These are phyloP conservation scores for Monilinia laxa DNA, from an alignment of 2,329 filamentous ascomycete species.

Conservation along the genomic window DNA sequence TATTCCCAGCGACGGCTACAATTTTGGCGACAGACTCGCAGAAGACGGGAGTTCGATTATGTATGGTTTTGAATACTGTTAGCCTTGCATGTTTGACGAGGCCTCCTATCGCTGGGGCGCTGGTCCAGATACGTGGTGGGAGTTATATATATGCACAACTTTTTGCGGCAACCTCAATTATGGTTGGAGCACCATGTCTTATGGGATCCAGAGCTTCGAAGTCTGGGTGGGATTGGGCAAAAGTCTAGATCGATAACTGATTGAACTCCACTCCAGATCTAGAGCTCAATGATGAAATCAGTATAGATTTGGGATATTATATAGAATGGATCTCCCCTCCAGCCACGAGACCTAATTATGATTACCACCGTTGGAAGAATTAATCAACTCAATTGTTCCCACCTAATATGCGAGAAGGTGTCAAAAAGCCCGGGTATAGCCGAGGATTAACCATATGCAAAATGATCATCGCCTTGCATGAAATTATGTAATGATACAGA, in stretches of 20 bases:
- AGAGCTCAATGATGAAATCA: too few relatives aligned
- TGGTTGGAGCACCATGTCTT: background rate
- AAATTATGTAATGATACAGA: slow-evolving; percentile 5
- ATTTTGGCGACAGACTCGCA: background rate
- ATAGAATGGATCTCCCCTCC: too few relatives aligned
- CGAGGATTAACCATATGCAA: slow-evolving; percentile 1
- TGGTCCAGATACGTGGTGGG: background rate
- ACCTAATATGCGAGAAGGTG: too few relatives aligned
- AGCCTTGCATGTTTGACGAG: background rate
- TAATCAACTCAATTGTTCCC: too few relatives aligned
- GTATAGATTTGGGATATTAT: background rate
- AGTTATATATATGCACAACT: background rate
- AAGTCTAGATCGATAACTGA: background rate
- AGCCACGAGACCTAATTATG: too few relatives aligned
- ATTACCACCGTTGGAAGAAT: too few relatives aligned
- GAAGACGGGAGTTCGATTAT: background rate
- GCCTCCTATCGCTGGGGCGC: background rate
- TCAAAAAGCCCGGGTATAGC: background rate
- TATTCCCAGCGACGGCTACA: background rate
- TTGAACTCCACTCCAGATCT: background rate
- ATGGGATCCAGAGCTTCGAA: slow-evolving; percentile 1
- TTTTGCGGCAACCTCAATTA: background rate
- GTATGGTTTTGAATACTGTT: background rate
- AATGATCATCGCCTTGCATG: background rate
- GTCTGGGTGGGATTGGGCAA: background rate